Evolutionary conservation across 306 rosid genomes (phyloP).

Genomic region (Vachellia pachyceras): DNA sequence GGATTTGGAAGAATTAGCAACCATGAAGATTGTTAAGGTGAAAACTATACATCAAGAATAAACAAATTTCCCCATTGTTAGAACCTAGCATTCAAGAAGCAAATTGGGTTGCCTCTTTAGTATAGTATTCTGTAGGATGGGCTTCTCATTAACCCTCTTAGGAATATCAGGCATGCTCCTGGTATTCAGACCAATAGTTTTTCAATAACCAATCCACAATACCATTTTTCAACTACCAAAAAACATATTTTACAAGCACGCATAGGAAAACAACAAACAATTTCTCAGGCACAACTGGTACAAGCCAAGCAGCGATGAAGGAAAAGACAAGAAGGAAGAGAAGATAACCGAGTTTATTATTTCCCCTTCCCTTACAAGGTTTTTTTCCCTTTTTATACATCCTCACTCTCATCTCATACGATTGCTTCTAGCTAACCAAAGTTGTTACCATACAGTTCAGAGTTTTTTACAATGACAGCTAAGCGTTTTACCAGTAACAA

Average conservation of each 20-base stretch:
- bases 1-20: background rate
- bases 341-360: no score
- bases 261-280: background rate
- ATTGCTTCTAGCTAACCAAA: no score
- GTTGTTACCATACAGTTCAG: no score
- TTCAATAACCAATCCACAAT: background rate
- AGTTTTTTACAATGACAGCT: no score
- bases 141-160: background rate
- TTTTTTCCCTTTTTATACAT: no score
- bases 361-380: no score
- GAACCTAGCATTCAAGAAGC: constrained; percentile 19
- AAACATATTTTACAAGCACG: background rate
- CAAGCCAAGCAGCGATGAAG: no score
- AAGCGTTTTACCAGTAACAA: no score
- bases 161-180: background rate
- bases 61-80: constrained; percentile 21
- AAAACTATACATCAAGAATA: background rate
- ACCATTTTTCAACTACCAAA: background rate
- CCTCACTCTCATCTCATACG: no score
- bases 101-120: background rate
- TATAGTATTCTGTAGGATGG: background rate
- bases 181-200: background rate
- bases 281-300: background rate
- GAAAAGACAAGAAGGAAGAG: no score
- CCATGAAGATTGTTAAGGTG: background rate